phyloP scores from a whole-genome alignment of 495 filamentous ascomycete genomes.

The Penicillium simplicissimum region DNA sequence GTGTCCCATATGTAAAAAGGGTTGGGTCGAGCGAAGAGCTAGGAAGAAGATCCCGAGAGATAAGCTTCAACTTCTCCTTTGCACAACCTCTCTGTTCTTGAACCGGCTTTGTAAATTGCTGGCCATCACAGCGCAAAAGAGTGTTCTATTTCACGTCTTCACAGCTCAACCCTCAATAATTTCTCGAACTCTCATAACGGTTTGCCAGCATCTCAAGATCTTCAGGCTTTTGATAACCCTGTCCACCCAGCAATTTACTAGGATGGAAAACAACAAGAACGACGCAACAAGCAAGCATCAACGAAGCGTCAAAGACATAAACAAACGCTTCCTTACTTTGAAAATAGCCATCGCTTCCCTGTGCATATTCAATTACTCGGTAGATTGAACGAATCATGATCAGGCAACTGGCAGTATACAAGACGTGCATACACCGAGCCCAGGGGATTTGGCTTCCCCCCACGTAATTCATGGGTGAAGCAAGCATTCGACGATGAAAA shows the following conservation, averaged over 20 bases:
- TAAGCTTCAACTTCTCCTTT: too few relatives aligned
- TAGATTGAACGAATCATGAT: constrained; percentile 64
- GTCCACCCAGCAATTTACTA: constrained; percentile 8
- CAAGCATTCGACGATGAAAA: constrained; percentile 39
- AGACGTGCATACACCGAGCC: constrained; percentile 46
- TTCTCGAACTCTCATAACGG: not conserved
- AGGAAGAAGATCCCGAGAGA: too few relatives aligned
- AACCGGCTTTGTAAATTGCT: too few relatives aligned
- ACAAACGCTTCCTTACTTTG: constrained; percentile 57
- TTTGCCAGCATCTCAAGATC: constrained; percentile 13
- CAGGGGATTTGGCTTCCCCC: constrained; percentile 35
- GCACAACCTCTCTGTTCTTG: too few relatives aligned
- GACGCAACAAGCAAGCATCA: constrained; percentile 19
- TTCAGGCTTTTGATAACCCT: constrained; percentile 2
- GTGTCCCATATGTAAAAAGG: not conserved
- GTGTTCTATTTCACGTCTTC: not conserved
- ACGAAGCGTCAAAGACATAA: constrained; percentile 47
- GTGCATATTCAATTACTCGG: constrained; percentile 60
- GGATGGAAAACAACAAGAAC: constrained; percentile 10
- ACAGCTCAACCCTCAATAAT: not conserved
- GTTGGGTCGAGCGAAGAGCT: too few relatives aligned
- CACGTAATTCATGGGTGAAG: constrained; percentile 24
- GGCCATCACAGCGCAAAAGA: too few relatives aligned
- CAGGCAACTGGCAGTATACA: constrained; percentile 53
- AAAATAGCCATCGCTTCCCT: constrained; percentile 53